These are phyloP conservation scores for Umbelopsis sp. DNA, from an alignment of 192 early-diverging fungal genomes.

Conservation along the genomic window DNA sequence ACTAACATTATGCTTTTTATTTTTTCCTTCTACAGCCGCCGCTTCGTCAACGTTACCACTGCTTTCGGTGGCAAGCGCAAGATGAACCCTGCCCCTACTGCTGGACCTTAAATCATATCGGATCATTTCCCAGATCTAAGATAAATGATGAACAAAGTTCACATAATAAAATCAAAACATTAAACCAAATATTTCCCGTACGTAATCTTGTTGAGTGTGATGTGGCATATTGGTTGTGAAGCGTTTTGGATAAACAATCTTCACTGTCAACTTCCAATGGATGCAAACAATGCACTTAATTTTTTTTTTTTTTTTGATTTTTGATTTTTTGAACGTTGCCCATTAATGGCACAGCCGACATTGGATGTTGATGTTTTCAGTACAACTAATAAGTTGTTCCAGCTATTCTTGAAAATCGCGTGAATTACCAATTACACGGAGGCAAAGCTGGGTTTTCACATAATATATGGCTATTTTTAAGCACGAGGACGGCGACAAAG, in stretches of 20 bases:
- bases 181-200: not conserved
- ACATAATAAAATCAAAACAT: not conserved
- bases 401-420: too few relatives aligned
- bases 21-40: conserved; percentile 53
- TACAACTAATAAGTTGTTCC: too few relatives aligned
- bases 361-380: too few relatives aligned
- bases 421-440: too few relatives aligned
- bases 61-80: conserved; percentile 89
- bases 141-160: not conserved
- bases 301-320: conserved; percentile 1
- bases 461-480: too few relatives aligned
- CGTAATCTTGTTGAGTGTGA: too few relatives aligned
- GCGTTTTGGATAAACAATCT: too few relatives aligned
- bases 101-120: conserved; percentile 39
- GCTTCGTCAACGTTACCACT: conserved; percentile 93
- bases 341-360: not conserved
- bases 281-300: too few relatives aligned
- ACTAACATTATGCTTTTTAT: not conserved
- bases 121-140: not conserved
- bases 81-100: conserved; percentile 57
- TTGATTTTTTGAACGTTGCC: not conserved
- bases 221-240: too few relatives aligned
- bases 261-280: too few relatives aligned
- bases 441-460: too few relatives aligned
- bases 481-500: not conserved